These are phyloP conservation scores for Suillus tomentosus DNA, from an alignment of 768 basidiomycete species.

Conservation along the genomic window DNA sequence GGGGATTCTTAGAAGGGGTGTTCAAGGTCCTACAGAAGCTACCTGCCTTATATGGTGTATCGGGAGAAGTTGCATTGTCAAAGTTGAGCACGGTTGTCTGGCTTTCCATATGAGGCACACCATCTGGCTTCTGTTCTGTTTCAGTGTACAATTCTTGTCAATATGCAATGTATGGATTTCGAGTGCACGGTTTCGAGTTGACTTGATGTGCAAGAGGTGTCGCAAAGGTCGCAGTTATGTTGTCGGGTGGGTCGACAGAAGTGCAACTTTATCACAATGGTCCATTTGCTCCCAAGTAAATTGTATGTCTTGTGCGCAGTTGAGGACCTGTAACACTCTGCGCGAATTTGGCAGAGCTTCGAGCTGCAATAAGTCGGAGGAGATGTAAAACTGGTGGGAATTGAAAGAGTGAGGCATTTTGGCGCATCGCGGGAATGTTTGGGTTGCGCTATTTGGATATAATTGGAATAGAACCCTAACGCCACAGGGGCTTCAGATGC, in stretches of 20 bases:
- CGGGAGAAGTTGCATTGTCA: neutral
- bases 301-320: too few species aligned
- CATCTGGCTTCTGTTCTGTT: too few species aligned
- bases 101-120: neutral
- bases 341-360: neutral
- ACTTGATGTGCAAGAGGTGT: neutral
- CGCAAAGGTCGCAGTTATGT: neutral
- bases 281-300: neutral
- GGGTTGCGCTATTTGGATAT: too few species aligned
- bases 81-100: neutral
- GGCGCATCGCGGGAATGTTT: neutral
- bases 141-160: neutral
- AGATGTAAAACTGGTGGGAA: neutral
- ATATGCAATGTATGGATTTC: neutral
- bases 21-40: neutral
- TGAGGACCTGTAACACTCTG: neutral
- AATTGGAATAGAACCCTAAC: too few species aligned
- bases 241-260: too few species aligned
- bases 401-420: neutral
- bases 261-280: neutral
- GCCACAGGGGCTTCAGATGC: too few species aligned
- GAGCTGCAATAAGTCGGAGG: neutral
- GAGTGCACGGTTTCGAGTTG: neutral
- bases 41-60: neutral
- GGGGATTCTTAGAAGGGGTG: too few species aligned